Conservation (phyloP, 768 basidiomycete genomes). For the Termitomyces sp. region DNA sequence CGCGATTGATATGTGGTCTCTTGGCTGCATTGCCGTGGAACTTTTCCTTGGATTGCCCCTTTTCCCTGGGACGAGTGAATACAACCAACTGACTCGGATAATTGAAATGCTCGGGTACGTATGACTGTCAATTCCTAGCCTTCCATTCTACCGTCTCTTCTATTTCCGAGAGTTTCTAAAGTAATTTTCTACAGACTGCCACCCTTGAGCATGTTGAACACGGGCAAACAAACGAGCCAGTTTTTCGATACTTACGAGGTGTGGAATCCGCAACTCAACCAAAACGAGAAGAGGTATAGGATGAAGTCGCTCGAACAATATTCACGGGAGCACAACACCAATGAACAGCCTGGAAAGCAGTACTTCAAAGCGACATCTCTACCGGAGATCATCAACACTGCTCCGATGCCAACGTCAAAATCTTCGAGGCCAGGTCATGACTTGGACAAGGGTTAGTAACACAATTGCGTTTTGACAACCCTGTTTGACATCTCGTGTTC, state of each 20-base stretch:
- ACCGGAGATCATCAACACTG: constrained; percentile 94
- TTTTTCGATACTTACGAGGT: constrained; percentile 82
- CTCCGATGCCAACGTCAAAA: constrained; percentile 89
- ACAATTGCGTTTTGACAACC: constrained; percentile 7
- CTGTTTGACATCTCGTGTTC: constrained; percentile 4
- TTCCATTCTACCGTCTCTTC: not conserved
- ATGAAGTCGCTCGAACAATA: constrained; percentile 95
- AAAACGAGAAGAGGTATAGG: constrained; percentile 80
- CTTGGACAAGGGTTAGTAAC: constrained; percentile 78
- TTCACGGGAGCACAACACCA: constrained; percentile 89
- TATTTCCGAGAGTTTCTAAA: constrained; percentile 1
- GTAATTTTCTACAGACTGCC: constrained; percentile 60
- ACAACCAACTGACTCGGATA: constrained; percentile 96
- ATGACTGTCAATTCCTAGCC: constrained; percentile 13
- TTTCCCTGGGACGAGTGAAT: constrained; percentile 99
- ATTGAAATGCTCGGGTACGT: constrained; percentile 97
- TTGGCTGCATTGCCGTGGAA: constrained; percentile 98
- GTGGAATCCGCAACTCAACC: constrained; percentile 63
- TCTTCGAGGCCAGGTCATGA: constrained; percentile 74
- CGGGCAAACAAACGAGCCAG: constrained; percentile 91
- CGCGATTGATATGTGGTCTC: constrained; percentile 98
- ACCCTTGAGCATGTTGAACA: constrained; percentile 90
- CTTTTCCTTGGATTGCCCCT: constrained; percentile 94
- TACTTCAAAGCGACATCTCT: constrained; percentile 95
- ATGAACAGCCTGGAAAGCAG: constrained; percentile 98